A percentile compares a stretch with the other conserved stretches of the same genome.
phyloP scores from a whole-genome alignment of 345 rosid species.

The Sapria himalayana region DNA sequence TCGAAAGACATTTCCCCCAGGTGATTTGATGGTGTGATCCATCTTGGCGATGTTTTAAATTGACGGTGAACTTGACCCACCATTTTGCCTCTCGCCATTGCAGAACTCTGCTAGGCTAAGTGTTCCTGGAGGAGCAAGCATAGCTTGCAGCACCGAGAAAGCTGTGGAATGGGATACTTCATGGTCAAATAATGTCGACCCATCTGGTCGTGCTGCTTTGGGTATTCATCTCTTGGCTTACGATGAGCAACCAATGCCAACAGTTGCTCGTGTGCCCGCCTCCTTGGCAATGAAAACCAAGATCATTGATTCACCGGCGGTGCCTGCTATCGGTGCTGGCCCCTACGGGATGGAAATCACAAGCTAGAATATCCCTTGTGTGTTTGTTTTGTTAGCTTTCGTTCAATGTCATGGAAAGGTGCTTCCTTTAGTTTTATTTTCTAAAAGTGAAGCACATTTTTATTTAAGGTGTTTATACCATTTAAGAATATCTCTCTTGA shows the following conservation, averaged over 20 bases:
- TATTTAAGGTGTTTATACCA: no score
- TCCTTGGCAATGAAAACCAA: no score
- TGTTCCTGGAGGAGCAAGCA: conserved; percentile 77
- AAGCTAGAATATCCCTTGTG: not conserved
- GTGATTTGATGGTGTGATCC: conserved; percentile 8
- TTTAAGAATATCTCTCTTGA: no score
- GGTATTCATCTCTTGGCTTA: conserved; percentile 81
- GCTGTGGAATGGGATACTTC: conserved; percentile 77
- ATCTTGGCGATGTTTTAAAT: no score
- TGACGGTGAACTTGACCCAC: no score
- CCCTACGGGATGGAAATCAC: conserved; percentile 25
- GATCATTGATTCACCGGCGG: conserved; percentile 17
- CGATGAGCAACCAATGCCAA: conserved; percentile 12
- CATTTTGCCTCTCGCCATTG: not conserved
- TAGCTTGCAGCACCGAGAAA: conserved; percentile 82
- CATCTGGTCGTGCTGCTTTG: conserved; percentile 84
- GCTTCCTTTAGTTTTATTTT: no score
- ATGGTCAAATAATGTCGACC: conserved; percentile 79
- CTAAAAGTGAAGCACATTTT: no score
- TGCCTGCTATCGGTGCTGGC: conserved; percentile 14
- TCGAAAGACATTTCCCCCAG: conserved; percentile 91
- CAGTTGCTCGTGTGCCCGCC: conserved; percentile 9
- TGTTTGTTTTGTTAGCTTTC: not conserved
- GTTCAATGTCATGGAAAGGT: no score
- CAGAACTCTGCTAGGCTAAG: conserved; percentile 74